Evolutionary conservation across 176 grass and related monocot species (phyloP).

Genomic region (Zizania latifolia): DNA sequence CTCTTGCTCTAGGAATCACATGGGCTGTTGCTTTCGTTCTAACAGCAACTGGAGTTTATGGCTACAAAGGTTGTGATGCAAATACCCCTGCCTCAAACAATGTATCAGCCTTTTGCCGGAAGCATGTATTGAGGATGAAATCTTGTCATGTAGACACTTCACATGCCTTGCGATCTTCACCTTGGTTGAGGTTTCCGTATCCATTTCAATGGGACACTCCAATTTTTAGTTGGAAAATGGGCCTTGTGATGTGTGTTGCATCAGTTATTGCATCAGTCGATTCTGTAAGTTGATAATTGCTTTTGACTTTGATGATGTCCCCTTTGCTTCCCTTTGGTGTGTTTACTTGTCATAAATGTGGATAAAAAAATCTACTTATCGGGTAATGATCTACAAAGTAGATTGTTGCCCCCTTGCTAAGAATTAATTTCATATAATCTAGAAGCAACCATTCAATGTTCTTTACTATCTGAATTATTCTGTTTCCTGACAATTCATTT

Average conservation of each 20-base stretch:
- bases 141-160: slow-evolving; percentile 82
- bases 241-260: slow-evolving; percentile 82
- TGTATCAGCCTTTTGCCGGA: slow-evolving; percentile 80
- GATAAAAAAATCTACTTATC: not conserved
- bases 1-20: slow-evolving; percentile 84
- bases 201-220: slow-evolving; percentile 96
- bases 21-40: slow-evolving; percentile 87
- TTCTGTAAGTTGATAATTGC: slow-evolving; percentile 70
- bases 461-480: not conserved
- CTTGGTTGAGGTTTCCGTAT: slow-evolving; percentile 96
- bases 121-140: slow-evolving; percentile 79
- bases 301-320: slow-evolving; percentile 7
- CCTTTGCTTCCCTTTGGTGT: slow-evolving; percentile 5
- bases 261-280: slow-evolving; percentile 86
- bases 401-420: slow-evolving; percentile 2
- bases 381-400: not conserved
- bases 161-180: slow-evolving; percentile 74
- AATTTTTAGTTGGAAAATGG: slow-evolving; percentile 91
- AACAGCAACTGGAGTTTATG: slow-evolving; percentile 75
- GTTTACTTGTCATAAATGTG: not conserved
- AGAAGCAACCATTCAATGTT: not conserved
- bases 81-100: slow-evolving; percentile 83
- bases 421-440: slow-evolving; percentile 6
- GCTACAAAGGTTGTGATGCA: slow-evolving; percentile 79
- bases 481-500: slow-evolving; percentile 18